phyloP scores from a whole-genome alignment of 257 asterid genomes.

The Solanum rostratum region DNA sequence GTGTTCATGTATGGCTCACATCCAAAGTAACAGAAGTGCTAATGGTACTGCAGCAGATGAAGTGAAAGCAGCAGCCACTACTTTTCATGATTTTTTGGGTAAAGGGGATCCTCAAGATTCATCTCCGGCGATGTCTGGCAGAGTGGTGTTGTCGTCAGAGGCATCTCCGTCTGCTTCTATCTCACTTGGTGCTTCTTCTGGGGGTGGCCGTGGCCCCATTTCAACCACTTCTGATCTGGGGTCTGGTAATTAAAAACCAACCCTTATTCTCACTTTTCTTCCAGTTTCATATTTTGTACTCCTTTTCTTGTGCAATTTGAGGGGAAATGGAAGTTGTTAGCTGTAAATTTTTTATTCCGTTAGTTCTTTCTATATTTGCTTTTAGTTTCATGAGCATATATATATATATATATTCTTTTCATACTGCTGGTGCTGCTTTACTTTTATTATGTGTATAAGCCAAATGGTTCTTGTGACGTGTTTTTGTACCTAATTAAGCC shows the following conservation, averaged over 20 bases:
- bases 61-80: constrained; percentile 25
- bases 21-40: constrained; percentile 26
- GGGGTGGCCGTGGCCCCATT: constrained; percentile 30
- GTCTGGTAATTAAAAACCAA: constrained; percentile 39
- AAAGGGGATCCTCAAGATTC: constrained; percentile 38
- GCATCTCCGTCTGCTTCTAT: constrained; percentile 50
- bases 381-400: neutral
- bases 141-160: constrained; percentile 36
- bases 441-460: neutral
- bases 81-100: constrained; percentile 86
- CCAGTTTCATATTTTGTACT: neutral
- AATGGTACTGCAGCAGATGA: constrained; percentile 21
- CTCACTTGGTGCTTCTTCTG: constrained; percentile 33
- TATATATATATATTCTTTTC: neutral
- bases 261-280: neutral
- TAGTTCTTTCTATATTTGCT: neutral
- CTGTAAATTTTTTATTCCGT: neutral
- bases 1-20: constrained; percentile 57
- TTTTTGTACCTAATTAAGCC: neutral
- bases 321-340: neutral
- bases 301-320: neutral
- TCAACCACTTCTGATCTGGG: constrained; percentile 72
- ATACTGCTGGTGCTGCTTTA: neutral
- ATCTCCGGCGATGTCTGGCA: constrained; percentile 28
- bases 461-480: neutral